Percentiles rank a stretch among this genome's conserved stretches.
These are phyloP conservation scores for Roridomyces roridus DNA, from an alignment of 768 basidiomycete genomes.

Conservation along the genomic window DNA sequence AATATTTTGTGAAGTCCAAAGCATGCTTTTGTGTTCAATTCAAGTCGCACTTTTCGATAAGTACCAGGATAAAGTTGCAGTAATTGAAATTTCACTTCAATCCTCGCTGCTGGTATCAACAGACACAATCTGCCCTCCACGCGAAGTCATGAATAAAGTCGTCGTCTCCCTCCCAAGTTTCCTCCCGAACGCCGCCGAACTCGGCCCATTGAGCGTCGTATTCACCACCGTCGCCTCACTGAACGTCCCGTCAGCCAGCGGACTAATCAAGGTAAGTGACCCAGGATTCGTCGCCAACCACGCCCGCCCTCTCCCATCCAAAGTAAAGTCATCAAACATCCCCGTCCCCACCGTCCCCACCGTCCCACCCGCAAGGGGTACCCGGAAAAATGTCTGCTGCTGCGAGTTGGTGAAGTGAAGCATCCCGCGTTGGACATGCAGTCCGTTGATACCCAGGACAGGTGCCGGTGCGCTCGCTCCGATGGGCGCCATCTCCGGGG, in stretches of 20 bases:
- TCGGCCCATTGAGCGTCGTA: slow-evolving; percentile 1
- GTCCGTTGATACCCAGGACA: slow-evolving; percentile 1
- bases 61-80: no score
- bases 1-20: no score
- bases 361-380: background rate
- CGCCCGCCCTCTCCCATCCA: background rate
- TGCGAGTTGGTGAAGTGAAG: slow-evolving; percentile 1
- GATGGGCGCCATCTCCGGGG: background rate
- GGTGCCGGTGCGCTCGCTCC: background rate
- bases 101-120: slow-evolving; percentile 23
- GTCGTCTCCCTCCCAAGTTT: background rate
- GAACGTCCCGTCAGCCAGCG: background rate
- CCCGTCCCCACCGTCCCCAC: background rate
- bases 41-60: no score
- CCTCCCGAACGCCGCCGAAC: background rate
- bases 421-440: background rate
- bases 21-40: no score
- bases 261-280: background rate
- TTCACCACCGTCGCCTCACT: background rate
- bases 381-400: background rate
- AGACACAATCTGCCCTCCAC: slow-evolving; percentile 12
- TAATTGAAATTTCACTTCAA: no score
- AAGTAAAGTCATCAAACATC: slow-evolving; percentile 1
- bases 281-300: no score
- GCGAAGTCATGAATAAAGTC: background rate